Conservation (phyloP, 139 green algal species). For the Chlorella ohadii region DNA sequence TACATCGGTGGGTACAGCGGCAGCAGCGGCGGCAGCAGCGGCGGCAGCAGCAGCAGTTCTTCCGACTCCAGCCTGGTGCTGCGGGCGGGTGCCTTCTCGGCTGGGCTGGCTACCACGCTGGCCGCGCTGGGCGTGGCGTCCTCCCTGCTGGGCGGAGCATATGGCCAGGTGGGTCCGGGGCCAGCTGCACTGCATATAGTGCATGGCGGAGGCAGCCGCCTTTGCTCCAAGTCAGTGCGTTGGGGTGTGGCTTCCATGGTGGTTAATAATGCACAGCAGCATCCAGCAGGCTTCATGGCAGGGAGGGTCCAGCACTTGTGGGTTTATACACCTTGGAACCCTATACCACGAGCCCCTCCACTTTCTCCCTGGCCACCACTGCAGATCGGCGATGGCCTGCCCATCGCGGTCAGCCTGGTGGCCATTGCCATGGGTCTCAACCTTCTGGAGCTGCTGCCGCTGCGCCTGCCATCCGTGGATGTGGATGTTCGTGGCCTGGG, state of each 20-base stretch:
- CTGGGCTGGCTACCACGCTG: constrained; percentile 91
- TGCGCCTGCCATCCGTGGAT: constrained; percentile 84
- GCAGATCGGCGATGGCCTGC: constrained; percentile 40
- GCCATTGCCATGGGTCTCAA: constrained; percentile 96
- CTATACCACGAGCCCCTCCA: too few species aligned
- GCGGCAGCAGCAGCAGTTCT: not conserved
- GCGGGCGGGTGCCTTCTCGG: constrained; percentile 70
- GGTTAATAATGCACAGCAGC: too few species aligned
- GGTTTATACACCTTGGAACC: too few species aligned
- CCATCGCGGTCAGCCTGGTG: constrained; percentile 65
- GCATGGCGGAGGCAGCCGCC: too few species aligned
- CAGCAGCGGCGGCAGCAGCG: not conserved
- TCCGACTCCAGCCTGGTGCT: constrained; percentile 1
- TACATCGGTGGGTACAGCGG: not conserved
- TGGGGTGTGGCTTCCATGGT: too few species aligned
- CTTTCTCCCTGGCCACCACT: not conserved
- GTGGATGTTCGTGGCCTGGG: constrained; percentile 71
- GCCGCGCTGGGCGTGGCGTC: constrained; percentile 82
- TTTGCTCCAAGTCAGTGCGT: too few species aligned
- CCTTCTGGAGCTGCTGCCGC: constrained; percentile 87
- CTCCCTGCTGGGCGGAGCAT: constrained; percentile 77
- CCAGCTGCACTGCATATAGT: too few species aligned
- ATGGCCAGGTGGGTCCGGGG: constrained; percentile 82
- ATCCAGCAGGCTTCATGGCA: too few species aligned
- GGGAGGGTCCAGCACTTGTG: too few species aligned